phyloP scores from a whole-genome alignment of 176 grass and related monocot species.

The Oryza rufipogon region DNA sequence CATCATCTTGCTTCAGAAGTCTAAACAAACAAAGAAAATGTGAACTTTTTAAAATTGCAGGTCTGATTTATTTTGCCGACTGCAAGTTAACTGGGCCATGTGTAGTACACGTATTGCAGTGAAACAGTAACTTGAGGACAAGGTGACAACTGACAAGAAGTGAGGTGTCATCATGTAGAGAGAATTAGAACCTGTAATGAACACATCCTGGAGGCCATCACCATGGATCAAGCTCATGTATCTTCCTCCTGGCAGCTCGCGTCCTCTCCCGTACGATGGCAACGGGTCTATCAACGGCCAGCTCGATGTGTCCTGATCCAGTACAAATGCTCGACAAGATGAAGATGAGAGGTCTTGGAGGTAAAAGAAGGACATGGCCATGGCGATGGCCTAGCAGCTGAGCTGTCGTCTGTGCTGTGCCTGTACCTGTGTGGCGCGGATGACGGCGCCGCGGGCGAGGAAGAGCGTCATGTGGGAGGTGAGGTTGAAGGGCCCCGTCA shows the following conservation, averaged over 20 bases:
- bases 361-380: not conserved
- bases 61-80: not conserved
- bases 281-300: slow-evolving; percentile 77
- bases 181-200: slow-evolving; percentile 70
- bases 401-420: too few relatives aligned
- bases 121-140: not conserved
- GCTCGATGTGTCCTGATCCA: slow-evolving; percentile 56
- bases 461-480: slow-evolving; percentile 86
- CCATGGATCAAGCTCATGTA: slow-evolving; percentile 83
- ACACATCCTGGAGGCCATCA: slow-evolving; percentile 64
- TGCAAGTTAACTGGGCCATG: too few relatives aligned
- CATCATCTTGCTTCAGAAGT: not conserved
- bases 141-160: not conserved
- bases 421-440: slow-evolving; percentile 62
- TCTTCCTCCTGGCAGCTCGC: slow-evolving; percentile 74
- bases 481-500: slow-evolving; percentile 73
- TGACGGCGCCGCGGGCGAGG: slow-evolving; percentile 65
- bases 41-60: not conserved
- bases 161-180: not conserved
- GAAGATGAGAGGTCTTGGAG: not conserved
- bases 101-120: not conserved
- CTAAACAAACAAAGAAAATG: not conserved
- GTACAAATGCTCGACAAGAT: not conserved
- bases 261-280: slow-evolving; percentile 85
- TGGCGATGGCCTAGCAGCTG: not conserved